Evolutionary conservation across 345 rosid species (phyloP).

Genomic region (Salix brachista): DNA sequence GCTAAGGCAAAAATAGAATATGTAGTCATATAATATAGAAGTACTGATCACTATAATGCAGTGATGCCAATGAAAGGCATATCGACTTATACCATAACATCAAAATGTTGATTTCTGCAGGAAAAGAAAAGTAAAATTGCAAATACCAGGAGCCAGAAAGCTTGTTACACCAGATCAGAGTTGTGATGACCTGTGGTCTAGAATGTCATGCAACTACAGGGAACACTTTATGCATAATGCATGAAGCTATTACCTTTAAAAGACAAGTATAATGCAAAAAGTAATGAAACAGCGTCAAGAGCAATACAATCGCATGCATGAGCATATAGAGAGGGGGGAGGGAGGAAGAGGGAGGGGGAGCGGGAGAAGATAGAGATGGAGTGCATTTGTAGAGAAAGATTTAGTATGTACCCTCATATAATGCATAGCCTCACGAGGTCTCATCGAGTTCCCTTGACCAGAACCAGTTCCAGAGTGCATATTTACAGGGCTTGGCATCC

Average conservation of each 20-base stretch:
- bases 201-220: neutral
- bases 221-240: neutral
- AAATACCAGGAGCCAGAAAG: neutral
- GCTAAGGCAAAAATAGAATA: constrained; percentile 37
- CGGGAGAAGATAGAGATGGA: neutral
- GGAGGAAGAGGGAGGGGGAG: neutral
- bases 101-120: neutral
- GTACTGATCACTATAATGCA: neutral
- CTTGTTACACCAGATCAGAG: neutral
- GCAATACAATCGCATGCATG: neutral
- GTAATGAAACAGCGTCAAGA: neutral
- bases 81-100: neutral
- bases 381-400: neutral
- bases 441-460: constrained; percentile 70
- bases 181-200: neutral
- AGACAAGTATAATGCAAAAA: neutral
- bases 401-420: constrained; percentile 59
- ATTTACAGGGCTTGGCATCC: constrained; percentile 59
- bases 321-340: neutral
- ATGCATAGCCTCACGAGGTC: constrained; percentile 74
- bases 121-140: neutral
- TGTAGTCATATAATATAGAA: neutral
- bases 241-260: neutral
- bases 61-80: neutral
- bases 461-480: constrained; percentile 64